Conservation (phyloP, 768 basidiomycete genomes). For the Pleurotus pulmonarius region DNA sequence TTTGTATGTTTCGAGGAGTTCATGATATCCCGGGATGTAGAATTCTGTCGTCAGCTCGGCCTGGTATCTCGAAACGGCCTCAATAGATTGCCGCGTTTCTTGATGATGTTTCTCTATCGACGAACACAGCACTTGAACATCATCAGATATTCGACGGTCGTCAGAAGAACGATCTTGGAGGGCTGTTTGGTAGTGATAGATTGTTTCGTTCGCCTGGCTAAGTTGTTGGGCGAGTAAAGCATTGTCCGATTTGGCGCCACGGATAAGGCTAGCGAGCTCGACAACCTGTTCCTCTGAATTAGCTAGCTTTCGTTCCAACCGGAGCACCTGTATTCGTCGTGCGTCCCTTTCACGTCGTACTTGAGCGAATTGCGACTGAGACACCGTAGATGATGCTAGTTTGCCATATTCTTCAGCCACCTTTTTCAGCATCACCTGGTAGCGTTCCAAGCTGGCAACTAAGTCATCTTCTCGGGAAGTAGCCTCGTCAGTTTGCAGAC, state of each 20-base stretch:
- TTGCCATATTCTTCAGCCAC: constrained; percentile 53
- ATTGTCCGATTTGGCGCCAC: constrained; percentile 53
- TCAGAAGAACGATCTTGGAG: neutral
- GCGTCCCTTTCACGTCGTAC: constrained; percentile 37
- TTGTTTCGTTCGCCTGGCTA: constrained; percentile 21
- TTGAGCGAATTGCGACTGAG: constrained; percentile 26
- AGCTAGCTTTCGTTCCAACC: constrained; percentile 65
- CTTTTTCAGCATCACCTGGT: constrained; percentile 38
- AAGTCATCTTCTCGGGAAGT: constrained; percentile 41
- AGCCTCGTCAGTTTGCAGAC: constrained; percentile 24
- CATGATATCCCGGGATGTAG: constrained; percentile 31
- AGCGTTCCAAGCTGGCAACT: constrained; percentile 46
- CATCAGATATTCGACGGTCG: constrained; percentile 17
- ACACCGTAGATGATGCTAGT: constrained; percentile 42
- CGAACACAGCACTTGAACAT: constrained; percentile 6
- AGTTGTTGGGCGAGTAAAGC: constrained; percentile 33
- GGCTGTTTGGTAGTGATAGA: neutral
- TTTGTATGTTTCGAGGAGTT: constrained; percentile 29
- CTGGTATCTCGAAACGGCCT: neutral
- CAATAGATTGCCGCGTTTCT: constrained; percentile 7
- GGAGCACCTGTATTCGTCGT: constrained; percentile 38
- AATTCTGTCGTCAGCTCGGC: constrained; percentile 25
- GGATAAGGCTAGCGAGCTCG: constrained; percentile 61
- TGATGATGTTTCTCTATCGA: constrained; percentile 10
- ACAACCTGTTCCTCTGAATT: constrained; percentile 65